Percentiles rank a stretch among this genome's conserved stretches.
These are phyloP conservation scores for Melocanna baccifera DNA, from an alignment of 176 grass and related monocot species.

Conservation along the genomic window DNA sequence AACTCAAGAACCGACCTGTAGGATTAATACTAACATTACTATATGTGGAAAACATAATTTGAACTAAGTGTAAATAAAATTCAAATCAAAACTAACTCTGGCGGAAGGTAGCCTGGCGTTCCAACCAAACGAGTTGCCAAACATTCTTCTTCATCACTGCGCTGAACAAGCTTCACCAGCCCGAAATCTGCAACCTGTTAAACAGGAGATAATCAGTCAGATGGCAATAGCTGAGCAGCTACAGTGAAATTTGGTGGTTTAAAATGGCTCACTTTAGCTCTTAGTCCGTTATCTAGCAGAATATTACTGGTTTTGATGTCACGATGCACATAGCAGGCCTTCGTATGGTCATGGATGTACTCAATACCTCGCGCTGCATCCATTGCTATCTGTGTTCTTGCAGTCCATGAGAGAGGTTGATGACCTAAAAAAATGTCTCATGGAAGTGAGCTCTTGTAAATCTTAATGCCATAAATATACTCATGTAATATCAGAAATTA, in stretches of 20 bases:
- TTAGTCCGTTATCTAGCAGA: conserved; percentile 56
- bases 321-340: conserved; percentile 62
- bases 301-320: conserved; percentile 79
- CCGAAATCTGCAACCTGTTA: conserved; percentile 71
- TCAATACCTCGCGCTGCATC: conserved; percentile 67
- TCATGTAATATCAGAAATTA: neutral
- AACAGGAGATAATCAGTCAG: conserved; percentile 6
- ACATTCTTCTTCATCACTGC: conserved; percentile 44
- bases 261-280: conserved; percentile 52
- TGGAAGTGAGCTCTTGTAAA: neutral
- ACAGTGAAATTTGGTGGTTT: neutral
- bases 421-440: conserved; percentile 24
- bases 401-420: conserved; percentile 70
- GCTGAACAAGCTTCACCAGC: conserved; percentile 61
- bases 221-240: neutral
- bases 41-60: neutral
- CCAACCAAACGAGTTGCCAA: conserved; percentile 66
- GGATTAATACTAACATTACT: neutral
- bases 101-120: conserved; percentile 73
- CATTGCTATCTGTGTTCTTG: conserved; percentile 64
- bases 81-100: conserved; percentile 47
- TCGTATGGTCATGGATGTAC: conserved; percentile 82
- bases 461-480: neutral
- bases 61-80: neutral
- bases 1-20: conserved; percentile 61